Percentiles rank a stretch among this genome's conserved stretches.
phyloP scores from a whole-genome alignment of 2,329 filamentous ascomycete genomes.

The Fusarium zealandicum region DNA sequence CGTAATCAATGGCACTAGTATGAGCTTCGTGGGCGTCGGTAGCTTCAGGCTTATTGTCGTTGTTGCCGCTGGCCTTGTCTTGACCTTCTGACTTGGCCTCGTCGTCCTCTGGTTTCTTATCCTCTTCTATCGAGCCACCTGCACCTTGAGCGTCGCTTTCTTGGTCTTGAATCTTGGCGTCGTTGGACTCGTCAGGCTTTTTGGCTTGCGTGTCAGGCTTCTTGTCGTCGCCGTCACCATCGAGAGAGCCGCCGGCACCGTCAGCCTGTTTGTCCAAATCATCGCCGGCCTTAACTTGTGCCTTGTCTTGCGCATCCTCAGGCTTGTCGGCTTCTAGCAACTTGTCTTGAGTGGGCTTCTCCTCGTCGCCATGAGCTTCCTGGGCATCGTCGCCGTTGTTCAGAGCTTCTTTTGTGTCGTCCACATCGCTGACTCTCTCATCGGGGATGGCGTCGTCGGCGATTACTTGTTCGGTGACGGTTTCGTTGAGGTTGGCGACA shows the following conservation, averaged over 20 bases:
- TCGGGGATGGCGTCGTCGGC: slow-evolving; percentile 15
- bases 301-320: slow-evolving; percentile 1
- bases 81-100: slow-evolving; percentile 8
- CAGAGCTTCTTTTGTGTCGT: slow-evolving; percentile 4
- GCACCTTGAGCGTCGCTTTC: not conserved
- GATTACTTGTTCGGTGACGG: slow-evolving; percentile 33
- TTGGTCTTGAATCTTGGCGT: not conserved
- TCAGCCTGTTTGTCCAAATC: not conserved
- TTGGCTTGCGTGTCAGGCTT: not conserved
- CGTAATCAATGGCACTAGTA: not conserved
- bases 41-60: no score
- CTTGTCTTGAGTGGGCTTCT: slow-evolving; percentile 2
- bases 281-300: no score
- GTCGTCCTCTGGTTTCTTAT: slow-evolving; percentile 1
- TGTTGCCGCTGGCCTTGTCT: not conserved
- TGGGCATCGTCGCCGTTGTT: slow-evolving; percentile 20
- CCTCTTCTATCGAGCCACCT: not conserved
- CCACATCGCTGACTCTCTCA: slow-evolving; percentile 11
- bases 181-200: not conserved
- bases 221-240: not conserved
- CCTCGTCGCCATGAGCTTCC: not conserved
- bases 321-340: not conserved
- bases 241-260: not conserved
- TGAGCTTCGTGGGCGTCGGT: no score
- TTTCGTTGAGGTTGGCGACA: slow-evolving; percentile 45